phyloP scores from a whole-genome alignment of 2,329 filamentous ascomycete species.

The Penicillium sp. region DNA sequence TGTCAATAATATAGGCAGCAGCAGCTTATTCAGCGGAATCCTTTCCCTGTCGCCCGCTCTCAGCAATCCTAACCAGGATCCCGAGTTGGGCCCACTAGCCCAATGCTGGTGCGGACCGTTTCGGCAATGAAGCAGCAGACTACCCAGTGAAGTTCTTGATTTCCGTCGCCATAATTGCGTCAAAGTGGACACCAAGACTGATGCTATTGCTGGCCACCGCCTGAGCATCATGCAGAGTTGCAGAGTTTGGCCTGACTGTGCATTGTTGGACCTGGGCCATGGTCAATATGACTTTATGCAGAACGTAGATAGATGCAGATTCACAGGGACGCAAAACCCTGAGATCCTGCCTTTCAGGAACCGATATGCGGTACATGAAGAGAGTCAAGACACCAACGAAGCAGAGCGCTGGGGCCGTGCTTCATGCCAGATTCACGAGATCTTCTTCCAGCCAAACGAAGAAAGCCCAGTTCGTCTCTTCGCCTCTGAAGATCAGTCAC shows the following conservation, averaged over 20 bases:
- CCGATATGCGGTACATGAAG: conserved; percentile 9
- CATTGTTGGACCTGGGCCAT: neutral
- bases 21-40: neutral
- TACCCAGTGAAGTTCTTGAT: neutral
- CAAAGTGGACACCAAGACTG: neutral
- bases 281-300: conserved; percentile 31
- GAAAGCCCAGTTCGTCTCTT: neutral
- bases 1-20: conserved; percentile 19
- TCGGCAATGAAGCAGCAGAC: neutral
- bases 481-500: neutral
- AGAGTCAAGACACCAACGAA: neutral
- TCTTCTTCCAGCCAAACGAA: neutral
- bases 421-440: neutral
- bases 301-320: conserved; percentile 43
- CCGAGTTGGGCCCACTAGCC: neutral
- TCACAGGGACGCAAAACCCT: conserved; percentile 18
- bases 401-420: neutral
- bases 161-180: neutral
- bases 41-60: neutral
- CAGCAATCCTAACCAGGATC: neutral
- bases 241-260: neutral
- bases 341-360: conserved; percentile 17
- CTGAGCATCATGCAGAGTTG: neutral
- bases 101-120: neutral
- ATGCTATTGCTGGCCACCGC: neutral